Evolutionary conservation across 495 filamentous ascomycete species (phyloP).

Genomic region (Physcia stellaris): DNA sequence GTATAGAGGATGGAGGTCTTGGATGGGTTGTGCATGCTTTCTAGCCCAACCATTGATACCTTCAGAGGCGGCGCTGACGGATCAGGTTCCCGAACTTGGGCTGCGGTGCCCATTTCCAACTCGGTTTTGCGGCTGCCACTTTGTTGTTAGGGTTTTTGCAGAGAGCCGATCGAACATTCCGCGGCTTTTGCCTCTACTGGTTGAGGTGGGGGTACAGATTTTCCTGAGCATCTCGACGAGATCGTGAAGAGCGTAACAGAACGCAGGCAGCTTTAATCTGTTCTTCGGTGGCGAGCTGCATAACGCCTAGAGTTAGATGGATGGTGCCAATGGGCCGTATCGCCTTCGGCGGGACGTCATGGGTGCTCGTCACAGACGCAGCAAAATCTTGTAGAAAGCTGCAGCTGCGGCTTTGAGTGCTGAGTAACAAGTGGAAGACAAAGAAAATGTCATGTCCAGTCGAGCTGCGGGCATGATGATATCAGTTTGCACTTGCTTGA

Average conservation of each 20-base stretch:
- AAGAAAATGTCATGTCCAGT: no score
- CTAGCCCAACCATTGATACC: constrained; percentile 12
- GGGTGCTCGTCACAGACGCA: no score
- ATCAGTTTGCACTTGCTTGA: no score
- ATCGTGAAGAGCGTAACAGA: constrained; percentile 41
- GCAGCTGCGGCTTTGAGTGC: neutral
- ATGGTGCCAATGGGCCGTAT: constrained; percentile 65
- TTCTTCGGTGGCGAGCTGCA: constrained; percentile 51
- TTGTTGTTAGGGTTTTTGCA: neutral
- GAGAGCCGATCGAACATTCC: neutral
- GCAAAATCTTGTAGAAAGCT: constrained; percentile 1
- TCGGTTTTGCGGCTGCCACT: constrained; percentile 1
- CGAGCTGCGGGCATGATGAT: no score
- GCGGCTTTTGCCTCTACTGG: constrained; percentile 21
- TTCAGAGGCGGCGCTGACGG: no score
- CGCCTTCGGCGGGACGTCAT: constrained; percentile 34
- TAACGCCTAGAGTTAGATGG: constrained; percentile 78
- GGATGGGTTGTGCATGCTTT: constrained; percentile 22
- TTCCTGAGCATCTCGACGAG: no score
- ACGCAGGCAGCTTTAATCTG: constrained; percentile 42
- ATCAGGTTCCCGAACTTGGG: no score
- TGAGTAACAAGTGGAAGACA: constrained; percentile 50
- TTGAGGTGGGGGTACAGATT: no score
- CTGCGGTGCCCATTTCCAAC: no score
- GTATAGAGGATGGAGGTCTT: constrained; percentile 40